Evolutionary conservation across 2,329 filamentous ascomycete species (phyloP), one percentile per base, ranked within the genome.

Genomic region (Torrubiellomyces zombiae): DNA sequence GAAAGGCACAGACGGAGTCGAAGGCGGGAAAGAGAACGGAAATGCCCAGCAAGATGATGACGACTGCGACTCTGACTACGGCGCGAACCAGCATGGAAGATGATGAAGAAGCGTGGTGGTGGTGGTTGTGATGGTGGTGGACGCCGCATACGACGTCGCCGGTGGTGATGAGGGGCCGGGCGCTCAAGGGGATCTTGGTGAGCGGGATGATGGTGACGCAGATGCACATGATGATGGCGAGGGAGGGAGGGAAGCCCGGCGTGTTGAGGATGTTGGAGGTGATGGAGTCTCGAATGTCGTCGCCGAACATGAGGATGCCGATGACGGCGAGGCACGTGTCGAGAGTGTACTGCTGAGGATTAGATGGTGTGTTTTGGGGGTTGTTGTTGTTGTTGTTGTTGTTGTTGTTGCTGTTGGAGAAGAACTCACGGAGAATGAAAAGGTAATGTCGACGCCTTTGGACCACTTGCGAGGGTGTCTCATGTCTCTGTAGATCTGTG

Each of bases 241-340:
- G 51, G 2, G 58, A 62, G 9, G 66, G 55, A 1, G 86, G 81
- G 44, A 92, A 94, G 27, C 75, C 75, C 5, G 63, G 51, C 1
- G 71, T 76, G 26, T 65, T 59, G 35, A 95, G 67, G 31, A 98
- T 75, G 51, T 93, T 95, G 41, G 77, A 76, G 0, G 89, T 94
- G 45, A 95, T 75, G 48, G 91, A 82, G 34, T 93, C 85, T 28
- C 65, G 67, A 27, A 93, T 80, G n/a, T 58, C 64, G 37, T 92
- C 79, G 32, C 86, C 86, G 48, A 94, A 98, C 86, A 98, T 95
- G 35, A 94, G 63, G 29, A 89, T 67, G 19, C 89, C 86, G 8
- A 79, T 68, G 21, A 89, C 66, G 14, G 82, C 85, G 44, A 92
- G 83, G 22, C 72, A 66, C 14, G 75, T 63, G 47, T 95, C 86